Evolutionary conservation across 805 yeast species (phyloP).

Genomic region (Cyberlindnera saturnus): DNA sequence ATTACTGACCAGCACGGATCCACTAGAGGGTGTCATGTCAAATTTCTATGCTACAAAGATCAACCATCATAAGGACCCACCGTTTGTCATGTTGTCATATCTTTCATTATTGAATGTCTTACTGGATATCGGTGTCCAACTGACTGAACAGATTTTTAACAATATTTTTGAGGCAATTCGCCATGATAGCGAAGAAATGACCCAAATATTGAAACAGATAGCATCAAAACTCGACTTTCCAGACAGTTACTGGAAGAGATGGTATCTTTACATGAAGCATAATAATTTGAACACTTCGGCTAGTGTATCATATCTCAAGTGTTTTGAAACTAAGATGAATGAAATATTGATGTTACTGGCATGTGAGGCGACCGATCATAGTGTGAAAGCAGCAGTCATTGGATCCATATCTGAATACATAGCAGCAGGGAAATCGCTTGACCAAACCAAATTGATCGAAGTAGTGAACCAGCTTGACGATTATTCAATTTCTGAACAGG

Average conservation of each 20-base stretch:
- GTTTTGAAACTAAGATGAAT: conserved; percentile 4
- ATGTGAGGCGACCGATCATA: conserved; percentile 21
- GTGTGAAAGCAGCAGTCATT: conserved; percentile 11
- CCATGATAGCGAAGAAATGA: conserved; percentile 12
- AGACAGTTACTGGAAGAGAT: conserved; percentile 17
- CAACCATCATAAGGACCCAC: conserved; percentile 20
- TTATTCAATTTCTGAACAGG: conserved; percentile 72
- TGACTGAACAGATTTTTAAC: conserved; percentile 4
- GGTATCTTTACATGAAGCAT: conserved; percentile 32
- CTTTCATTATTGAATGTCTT: conserved; percentile 19
- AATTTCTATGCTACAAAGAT: conserved; percentile 9
- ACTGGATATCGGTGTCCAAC: neutral
- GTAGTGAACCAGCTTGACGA: conserved; percentile 52
- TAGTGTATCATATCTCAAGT: conserved; percentile 27
- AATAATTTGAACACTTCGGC: conserved; percentile 34
- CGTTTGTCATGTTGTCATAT: conserved; percentile 19
- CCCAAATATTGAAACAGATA: conserved; percentile 3
- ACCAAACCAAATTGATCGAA: neutral
- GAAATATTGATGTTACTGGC: conserved; percentile 10
- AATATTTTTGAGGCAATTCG: conserved; percentile 20
- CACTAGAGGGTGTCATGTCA: conserved; percentile 3
- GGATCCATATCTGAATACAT: conserved; percentile 14
- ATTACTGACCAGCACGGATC: conserved; percentile 1
- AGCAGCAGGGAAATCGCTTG: conserved; percentile 1
- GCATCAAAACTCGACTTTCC: conserved; percentile 10